A percentile compares a stretch with the other conserved stretches of the same genome.
phyloP scores from a whole-genome alignment of 495 filamentous ascomycete genomes.

The Evernia prunastri region DNA sequence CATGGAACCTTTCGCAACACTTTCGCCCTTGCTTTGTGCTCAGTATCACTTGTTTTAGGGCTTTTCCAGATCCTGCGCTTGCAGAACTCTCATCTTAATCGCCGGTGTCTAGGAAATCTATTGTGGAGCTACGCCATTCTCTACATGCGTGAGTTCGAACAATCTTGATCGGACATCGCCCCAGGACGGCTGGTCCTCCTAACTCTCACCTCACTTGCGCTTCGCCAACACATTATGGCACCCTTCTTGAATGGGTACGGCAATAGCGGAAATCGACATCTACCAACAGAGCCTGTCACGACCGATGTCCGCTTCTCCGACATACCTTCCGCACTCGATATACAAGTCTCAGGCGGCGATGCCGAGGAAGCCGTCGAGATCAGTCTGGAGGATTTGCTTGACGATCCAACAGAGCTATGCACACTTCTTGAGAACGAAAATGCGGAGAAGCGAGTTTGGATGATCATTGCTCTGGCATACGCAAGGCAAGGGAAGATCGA shows the following conservation, averaged over 20 bases:
- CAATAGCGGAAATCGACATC: constrained; percentile 47
- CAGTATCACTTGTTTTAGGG: not conserved
- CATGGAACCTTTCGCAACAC: not conserved
- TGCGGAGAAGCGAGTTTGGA: constrained; percentile 84
- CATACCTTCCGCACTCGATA: constrained; percentile 82
- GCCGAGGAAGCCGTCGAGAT: constrained; percentile 85
- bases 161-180: not conserved
- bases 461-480: constrained; percentile 93
- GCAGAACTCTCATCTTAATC: not conserved
- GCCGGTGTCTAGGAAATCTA: not conserved
- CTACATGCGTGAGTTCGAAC: not conserved
- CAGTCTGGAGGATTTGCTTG: constrained; percentile 78
- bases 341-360: constrained; percentile 72
- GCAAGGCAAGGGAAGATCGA: constrained; percentile 90
- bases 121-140: not conserved
- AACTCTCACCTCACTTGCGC: constrained; percentile 4
- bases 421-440: constrained; percentile 87
- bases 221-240: constrained; percentile 40
- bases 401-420: constrained; percentile 94
- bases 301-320: constrained; percentile 67
- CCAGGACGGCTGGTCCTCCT: constrained; percentile 1
- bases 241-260: constrained; percentile 47
- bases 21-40: not conserved
- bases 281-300: constrained; percentile 24
- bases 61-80: not conserved